These are phyloP conservation scores for Zea mays DNA, from an alignment of 176 grass and related monocot genomes.

Conservation along the genomic window Zm-B73-REFERENCE-NAM-5.0 NC_050096.1:118849501-118850000, in stretches of 20 bases:
- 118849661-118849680: neutral
- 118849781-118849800: no score
- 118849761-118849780: conserved; percentile 6
- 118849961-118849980: no score
- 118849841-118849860: no score
- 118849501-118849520: conserved; percentile 70
- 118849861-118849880: no score
- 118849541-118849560: conserved; percentile 72
- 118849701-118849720: conserved; percentile 92
- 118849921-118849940: no score
- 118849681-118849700: conserved; percentile 15
- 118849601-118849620: neutral
- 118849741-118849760: conserved; percentile 79
- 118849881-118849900: no score
- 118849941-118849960: no score
- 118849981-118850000: no score
- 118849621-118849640: neutral
- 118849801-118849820: no score
- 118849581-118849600: neutral
- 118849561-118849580: conserved; percentile 49
- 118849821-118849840: no score
- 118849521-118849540: conserved; percentile 72
- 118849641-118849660: neutral
- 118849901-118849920: no score
- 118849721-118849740: conserved; percentile 82